phyloP scores from a whole-genome alignment of 495 filamentous ascomycete genomes.

The Ramalina intermedia region DNA sequence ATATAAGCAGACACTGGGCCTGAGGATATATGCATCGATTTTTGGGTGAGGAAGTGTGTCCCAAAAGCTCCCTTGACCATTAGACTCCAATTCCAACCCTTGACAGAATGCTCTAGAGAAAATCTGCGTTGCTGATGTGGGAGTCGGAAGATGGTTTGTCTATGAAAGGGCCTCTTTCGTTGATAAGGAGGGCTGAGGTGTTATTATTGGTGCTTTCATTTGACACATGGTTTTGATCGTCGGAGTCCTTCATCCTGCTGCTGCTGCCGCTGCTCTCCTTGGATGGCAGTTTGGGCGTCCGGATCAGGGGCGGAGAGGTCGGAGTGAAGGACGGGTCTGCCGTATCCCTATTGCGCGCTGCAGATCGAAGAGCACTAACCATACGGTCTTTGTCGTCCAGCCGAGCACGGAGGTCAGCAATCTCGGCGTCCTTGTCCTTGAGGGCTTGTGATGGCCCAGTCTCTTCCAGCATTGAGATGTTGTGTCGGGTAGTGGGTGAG shows the following conservation, averaged over 20 bases:
- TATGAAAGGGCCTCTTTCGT: constrained; percentile 6
- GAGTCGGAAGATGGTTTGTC: constrained; percentile 2
- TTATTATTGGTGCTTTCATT: constrained; percentile 18
- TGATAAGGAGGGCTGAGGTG: neutral
- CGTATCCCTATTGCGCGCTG: constrained; percentile 71
- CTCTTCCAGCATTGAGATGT: constrained; percentile 45
- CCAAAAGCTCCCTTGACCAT: constrained; percentile 27
- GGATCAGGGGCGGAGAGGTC: constrained; percentile 11
- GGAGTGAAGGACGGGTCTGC: constrained; percentile 47
- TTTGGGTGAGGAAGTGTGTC: too few relatives aligned
- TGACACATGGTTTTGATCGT: constrained; percentile 21
- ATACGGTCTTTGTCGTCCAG: constrained; percentile 95
- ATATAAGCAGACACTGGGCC: too few relatives aligned
- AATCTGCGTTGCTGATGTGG: constrained; percentile 15
- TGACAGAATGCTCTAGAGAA: too few relatives aligned
- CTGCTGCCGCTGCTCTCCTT: constrained; percentile 8
- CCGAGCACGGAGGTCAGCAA: constrained; percentile 73
- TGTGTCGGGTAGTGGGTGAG: constrained; percentile 33
- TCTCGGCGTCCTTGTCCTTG: constrained; percentile 86
- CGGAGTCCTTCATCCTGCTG: constrained; percentile 18
- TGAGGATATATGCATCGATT: too few relatives aligned
- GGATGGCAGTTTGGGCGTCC: neutral
- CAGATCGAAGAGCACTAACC: constrained; percentile 75
- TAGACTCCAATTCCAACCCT: too few relatives aligned
- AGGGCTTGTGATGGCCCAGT: constrained; percentile 51